Conservation (phyloP, 2,329 filamentous ascomycete species). For the Cladosporium sp. region DNA sequence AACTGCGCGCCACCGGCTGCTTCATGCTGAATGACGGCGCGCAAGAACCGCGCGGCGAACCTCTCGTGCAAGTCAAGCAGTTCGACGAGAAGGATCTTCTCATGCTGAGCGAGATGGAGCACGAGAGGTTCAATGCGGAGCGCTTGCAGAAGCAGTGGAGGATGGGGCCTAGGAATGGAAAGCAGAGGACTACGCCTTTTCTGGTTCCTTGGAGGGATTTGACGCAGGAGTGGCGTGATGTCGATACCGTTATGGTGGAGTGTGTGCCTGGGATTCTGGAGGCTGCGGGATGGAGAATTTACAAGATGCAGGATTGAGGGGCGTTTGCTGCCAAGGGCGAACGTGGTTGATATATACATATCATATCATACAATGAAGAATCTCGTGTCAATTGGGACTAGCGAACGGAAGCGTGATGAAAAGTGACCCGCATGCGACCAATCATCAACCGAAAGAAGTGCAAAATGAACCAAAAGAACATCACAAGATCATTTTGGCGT, state of each 20-base stretch:
- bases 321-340: not conserved
- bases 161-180: slow-evolving; percentile 29
- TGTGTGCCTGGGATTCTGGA: slow-evolving; percentile 30
- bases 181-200: slow-evolving; percentile 32
- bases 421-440: too few species aligned
- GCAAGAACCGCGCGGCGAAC: slow-evolving; percentile 23
- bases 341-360: too few species aligned
- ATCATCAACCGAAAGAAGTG: too few species aligned
- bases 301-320: slow-evolving; percentile 23
- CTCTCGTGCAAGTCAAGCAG: slow-evolving; percentile 25
- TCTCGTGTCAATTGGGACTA: too few species aligned
- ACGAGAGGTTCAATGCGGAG: slow-evolving; percentile 34
- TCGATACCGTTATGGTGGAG: slow-evolving; percentile 34
- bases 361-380: too few species aligned
- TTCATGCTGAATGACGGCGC: slow-evolving; percentile 29
- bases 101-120: slow-evolving; percentile 32
- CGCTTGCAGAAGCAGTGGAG: slow-evolving; percentile 32
- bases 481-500: too few species aligned
- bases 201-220: slow-evolving; percentile 33
- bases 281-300: slow-evolving; percentile 30
- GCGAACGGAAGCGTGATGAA: too few species aligned
- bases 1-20: slow-evolving; percentile 31
- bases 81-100: slow-evolving; percentile 29
- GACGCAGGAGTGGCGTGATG: slow-evolving; percentile 31
- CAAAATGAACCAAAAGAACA: too few species aligned